Conservation (phyloP, 2,329 filamentous ascomycete species). For the Hysterium pulicare region DNA sequence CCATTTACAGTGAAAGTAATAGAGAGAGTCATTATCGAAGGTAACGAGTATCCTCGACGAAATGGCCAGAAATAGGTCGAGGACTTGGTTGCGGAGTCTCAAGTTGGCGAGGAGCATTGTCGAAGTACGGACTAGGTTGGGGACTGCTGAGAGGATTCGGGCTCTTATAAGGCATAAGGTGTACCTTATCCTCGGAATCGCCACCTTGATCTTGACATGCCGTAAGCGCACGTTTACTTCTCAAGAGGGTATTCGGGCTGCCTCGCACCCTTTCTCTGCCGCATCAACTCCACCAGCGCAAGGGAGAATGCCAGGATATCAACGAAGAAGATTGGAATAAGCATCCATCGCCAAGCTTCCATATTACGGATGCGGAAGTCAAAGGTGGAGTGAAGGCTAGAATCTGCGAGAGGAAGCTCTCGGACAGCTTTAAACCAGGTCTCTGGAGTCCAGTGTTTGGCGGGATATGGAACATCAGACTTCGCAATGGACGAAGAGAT, state of each 20-base stretch:
- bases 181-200: no score
- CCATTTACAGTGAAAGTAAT: no score
- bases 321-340: slow-evolving; percentile 25
- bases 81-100: no score
- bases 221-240: slow-evolving; percentile 11
- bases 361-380: slow-evolving; percentile 20
- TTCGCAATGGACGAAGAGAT: slow-evolving; percentile 20
- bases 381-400: slow-evolving; percentile 15
- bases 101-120: no score
- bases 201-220: no score
- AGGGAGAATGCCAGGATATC: slow-evolving; percentile 19
- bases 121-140: no score
- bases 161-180: no score
- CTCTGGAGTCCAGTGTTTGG: slow-evolving; percentile 29
- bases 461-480: slow-evolving; percentile 20
- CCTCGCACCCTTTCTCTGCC: slow-evolving; percentile 18
- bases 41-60: no score
- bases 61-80: no score
- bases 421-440: slow-evolving; percentile 32
- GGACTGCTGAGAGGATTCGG: no score
- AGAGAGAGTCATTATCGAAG: no score
- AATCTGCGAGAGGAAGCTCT: slow-evolving; percentile 23
- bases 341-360: slow-evolving; percentile 33
- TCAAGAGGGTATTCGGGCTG: slow-evolving; percentile 8
- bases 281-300: slow-evolving; percentile 15